Conservation (phyloP, 2,329 filamentous ascomycete genomes). For the Pseudogymnoascus sp. region DNA sequence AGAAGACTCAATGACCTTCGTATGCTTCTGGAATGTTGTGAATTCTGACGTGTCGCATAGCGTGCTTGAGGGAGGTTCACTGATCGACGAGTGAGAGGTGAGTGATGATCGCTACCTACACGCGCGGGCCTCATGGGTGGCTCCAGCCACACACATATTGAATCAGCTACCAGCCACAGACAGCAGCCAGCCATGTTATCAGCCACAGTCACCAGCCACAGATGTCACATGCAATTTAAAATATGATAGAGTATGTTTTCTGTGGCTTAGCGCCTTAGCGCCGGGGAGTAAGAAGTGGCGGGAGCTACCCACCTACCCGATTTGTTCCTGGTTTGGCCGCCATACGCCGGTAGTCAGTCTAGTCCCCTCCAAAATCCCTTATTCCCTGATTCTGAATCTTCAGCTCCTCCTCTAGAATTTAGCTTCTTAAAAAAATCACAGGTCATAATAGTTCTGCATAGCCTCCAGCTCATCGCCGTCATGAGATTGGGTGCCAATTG, state of each 20-base stretch:
- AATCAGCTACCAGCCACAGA: neutral
- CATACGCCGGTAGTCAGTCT: neutral
- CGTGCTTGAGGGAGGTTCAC: neutral
- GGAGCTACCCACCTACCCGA: neutral
- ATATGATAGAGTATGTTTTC: neutral
- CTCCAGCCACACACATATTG: neutral
- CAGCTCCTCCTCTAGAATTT: neutral
- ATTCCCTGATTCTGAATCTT: neutral
- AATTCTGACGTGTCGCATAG: neutral
- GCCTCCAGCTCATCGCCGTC: neutral
- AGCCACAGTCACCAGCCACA: neutral
- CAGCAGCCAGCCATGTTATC: neutral
- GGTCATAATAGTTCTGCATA: neutral
- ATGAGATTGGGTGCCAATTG: slow-evolving; percentile 4
- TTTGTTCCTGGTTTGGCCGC: neutral
- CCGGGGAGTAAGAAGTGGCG: neutral
- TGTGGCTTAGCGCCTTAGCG: neutral
- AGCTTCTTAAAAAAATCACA: neutral
- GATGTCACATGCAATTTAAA: neutral
- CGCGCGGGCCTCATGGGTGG: neutral
- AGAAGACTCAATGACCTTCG: neutral
- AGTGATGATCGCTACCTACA: neutral
- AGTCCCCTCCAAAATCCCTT: neutral
- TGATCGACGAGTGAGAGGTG: neutral
- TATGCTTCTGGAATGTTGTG: neutral